Evolutionary conservation across 2,329 filamentous ascomycete genomes (phyloP), one percentile per base, ranked within the genome.

Genomic region (Byssothecium circinans): DNA sequence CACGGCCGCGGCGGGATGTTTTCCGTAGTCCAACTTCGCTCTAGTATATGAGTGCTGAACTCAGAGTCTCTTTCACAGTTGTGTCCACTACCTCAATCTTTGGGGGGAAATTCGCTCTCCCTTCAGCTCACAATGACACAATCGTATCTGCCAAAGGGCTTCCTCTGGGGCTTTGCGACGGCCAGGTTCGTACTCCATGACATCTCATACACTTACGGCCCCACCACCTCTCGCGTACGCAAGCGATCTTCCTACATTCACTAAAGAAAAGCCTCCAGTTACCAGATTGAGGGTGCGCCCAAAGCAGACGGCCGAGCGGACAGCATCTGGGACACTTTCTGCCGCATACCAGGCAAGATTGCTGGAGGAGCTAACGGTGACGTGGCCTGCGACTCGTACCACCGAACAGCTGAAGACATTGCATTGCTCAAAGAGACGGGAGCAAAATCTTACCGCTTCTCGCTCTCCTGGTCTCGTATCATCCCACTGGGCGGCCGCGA

Each of bases 311-410:
- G 89, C 56, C 87, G 89, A 55, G 87, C 82, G 18, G 85, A 88
- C 45, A 89, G 87, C 52, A 94, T 95, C 70, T 95, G 90, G 90
- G 90, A 95, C 73, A 86, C 82, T n/a, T 95, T 95, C 75, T 91
- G 87, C 74, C 81, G 81, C 53, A 86, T 83, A 44, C 84, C 87
- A 6, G 88, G 88, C 62, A 95, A 94, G 74, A 91, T 94, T 62
- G 88, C 89, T 46, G 87, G 89, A 61, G 86, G 83, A 48, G 84
- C 80, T 58, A 86, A 84, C 35, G 90, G 90, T 43, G 85, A 83
- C 42, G 81, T 88, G 35, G 89, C 90, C 30, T 95, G 90, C 74
- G 89, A 95, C 75, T 91, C 88, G 22, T 95, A 95, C 78, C 85
- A 92, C 74, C 84, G 86, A 43, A 89, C 85, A 41, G 78, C 77